Evolutionary conservation across 768 basidiomycete species (phyloP), one percentile per base, ranked within the genome.

Genomic region (Auriculariales sp.): DNA sequence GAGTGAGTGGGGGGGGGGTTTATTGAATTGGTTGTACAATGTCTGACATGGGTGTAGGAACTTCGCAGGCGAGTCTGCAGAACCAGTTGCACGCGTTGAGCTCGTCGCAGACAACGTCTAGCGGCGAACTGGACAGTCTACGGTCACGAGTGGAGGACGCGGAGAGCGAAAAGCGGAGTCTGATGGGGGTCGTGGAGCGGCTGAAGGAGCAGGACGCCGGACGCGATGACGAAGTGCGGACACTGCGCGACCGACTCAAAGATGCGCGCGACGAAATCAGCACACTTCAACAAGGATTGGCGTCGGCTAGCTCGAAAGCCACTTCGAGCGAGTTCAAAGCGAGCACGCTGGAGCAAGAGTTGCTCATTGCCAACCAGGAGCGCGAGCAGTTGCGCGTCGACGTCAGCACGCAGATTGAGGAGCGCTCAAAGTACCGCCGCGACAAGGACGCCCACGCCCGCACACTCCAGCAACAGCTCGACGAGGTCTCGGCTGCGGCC

Each of bases 151-250:
- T 83, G 3, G 79, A 88, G 19, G 84, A 88, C 53, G 74, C 75
- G 1, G 89, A 95, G 54, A 74, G 85, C 49, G 93, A 95, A 70
- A 95, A 95, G 65, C 78, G 90, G 29, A 89, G 93, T 54, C 73
- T 95, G 44, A 71, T 93, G 35, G 78, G 75, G 27, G 83, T 91
- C 36, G 77, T 92, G 3, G 90, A 84, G 61, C 74, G 86, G 48
- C 65, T 91, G 54, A 85, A 89, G 61, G 78, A 86, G 57, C 85
- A 92, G 53, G 70, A 72, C 34, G 59, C 72, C 6, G 77, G 83
- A 58, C 77, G 83, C 48, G 84, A 91, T 53, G 84, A 86, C 64
- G 83, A 89, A 62, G 73, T 87, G 4, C 75, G 78, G 53, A 75
- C 68, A 3, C 71, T 89, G 19, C 78, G 85, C 29, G 58, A 68